A percentile compares a stretch with the other conserved stretches of the same genome.
Conservation (phyloP, 139 green algal genomes). For the Picochlorum sp. region DNA sequence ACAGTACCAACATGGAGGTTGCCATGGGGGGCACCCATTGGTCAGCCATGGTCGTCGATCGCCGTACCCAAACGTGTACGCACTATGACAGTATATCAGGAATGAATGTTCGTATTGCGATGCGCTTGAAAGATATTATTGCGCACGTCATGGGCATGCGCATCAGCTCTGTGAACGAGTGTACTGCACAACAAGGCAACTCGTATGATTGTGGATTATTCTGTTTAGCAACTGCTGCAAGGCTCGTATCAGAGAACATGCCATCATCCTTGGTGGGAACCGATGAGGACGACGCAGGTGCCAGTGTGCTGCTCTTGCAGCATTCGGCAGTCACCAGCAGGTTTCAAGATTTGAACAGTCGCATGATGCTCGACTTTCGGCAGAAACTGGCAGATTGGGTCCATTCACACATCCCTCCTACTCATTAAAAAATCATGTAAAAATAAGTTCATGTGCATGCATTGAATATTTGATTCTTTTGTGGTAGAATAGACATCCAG, state of each 20-base stretch:
- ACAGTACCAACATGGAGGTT: slow-evolving; percentile 42
- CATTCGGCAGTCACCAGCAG: no score
- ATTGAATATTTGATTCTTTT: background rate
- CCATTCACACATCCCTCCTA: no score
- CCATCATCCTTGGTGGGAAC: no score
- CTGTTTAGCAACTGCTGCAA: slow-evolving; percentile 41
- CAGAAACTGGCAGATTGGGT: no score
- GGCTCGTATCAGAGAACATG: background rate
- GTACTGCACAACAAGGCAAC: slow-evolving; percentile 48
- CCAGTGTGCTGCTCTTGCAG: no score
- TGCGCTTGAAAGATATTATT: slow-evolving; percentile 1
- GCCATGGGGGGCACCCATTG: slow-evolving; percentile 52
- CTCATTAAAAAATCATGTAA: background rate
- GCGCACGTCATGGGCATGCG: background rate
- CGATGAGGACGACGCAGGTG: no score
- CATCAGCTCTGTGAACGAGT: background rate
- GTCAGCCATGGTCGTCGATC: slow-evolving; percentile 41
- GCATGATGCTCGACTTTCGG: no score
- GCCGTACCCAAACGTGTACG: slow-evolving; percentile 19
- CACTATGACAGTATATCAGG: slow-evolving; percentile 49
- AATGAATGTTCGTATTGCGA: slow-evolving; percentile 25
- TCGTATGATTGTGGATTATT: slow-evolving; percentile 62
- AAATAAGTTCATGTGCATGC: background rate
- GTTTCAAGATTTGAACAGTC: no score
- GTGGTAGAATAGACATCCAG: background rate